Evolutionary conservation across 352 stramenopile genomes (phyloP).

Genomic region (Pythium sukuiense): DNA sequence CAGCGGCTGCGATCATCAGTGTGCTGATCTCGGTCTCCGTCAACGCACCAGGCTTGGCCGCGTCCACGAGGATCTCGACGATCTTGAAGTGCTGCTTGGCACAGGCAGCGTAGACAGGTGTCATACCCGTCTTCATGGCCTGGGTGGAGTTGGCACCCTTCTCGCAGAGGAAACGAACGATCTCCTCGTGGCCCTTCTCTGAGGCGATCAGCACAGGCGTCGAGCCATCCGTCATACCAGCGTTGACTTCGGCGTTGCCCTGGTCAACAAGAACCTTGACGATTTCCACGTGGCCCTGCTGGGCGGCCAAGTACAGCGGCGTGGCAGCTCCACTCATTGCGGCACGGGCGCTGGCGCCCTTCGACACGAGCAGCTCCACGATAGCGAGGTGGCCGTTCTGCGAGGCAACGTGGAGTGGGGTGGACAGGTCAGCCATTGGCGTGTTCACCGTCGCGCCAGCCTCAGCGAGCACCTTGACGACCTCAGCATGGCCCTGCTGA

Average conservation of each 20-base stretch:
- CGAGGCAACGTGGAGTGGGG: conserved; percentile 72
- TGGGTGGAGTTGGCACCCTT: conserved; percentile 53
- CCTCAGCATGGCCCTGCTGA: conserved; percentile 42
- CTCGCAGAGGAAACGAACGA: conserved; percentile 48
- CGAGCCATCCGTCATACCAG: conserved; percentile 72
- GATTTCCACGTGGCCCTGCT: conserved; percentile 52
- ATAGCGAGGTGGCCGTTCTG: conserved; percentile 73
- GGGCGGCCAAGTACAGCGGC: conserved; percentile 76
- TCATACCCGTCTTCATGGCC: conserved; percentile 71
- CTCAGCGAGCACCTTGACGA: conserved; percentile 20
- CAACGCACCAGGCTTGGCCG: conserved; percentile 10
- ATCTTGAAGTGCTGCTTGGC: conserved; percentile 49
- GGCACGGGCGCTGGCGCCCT: conserved; percentile 50
- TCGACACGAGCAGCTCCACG: conserved; percentile 51
- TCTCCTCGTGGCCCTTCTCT: conserved; percentile 68
- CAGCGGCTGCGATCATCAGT: conserved; percentile 30
- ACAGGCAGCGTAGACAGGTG: conserved; percentile 74
- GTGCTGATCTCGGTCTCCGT: conserved; percentile 21
- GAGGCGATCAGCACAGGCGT: conserved; percentile 79
- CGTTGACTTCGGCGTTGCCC: conserved; percentile 30
- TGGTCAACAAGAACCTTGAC: conserved; percentile 12
- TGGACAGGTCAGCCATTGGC: conserved; percentile 76
- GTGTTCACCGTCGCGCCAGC: conserved; percentile 27
- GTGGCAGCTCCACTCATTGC: conserved; percentile 47
- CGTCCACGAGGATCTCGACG: conserved; percentile 26